These are phyloP conservation scores for Blastobotrys aristatus DNA, from an alignment of 1,139 yeast genomes.

Conservation along the genomic window DNA sequence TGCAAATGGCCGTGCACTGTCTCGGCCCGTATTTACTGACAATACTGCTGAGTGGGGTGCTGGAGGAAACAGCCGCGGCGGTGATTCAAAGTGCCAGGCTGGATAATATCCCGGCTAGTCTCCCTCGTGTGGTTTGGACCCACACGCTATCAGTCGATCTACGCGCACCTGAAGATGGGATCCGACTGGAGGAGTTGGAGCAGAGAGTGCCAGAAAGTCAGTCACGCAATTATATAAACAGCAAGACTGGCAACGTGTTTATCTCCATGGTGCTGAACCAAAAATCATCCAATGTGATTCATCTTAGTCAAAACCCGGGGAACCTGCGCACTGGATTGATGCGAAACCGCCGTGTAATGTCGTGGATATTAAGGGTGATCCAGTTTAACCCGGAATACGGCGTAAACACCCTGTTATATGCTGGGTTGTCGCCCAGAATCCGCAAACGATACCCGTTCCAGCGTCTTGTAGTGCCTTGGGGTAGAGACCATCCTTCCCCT, in stretches of 20 bases:
- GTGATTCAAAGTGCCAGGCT: background rate
- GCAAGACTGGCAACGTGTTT: background rate
- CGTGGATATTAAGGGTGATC: background rate
- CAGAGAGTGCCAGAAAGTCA: background rate
- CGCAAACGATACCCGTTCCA: background rate
- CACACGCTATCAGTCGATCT: background rate
- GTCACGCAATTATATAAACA: background rate
- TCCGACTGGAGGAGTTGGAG: background rate
- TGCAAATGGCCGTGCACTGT: conserved; percentile 1
- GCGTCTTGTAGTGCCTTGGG: background rate
- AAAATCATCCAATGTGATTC: background rate
- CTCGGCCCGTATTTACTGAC: background rate
- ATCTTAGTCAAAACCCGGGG: background rate
- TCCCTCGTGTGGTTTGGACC: background rate
- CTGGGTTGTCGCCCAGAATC: background rate
- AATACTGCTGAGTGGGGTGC: background rate
- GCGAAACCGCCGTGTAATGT: background rate
- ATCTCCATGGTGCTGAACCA: background rate
- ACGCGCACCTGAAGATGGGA: background rate
- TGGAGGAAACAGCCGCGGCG: background rate
- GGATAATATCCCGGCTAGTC: background rate
- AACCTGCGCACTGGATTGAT: background rate
- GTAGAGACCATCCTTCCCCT: background rate
- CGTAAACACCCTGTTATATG: background rate
- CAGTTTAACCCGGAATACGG: background rate